phyloP scores from a whole-genome alignment of 495 filamentous ascomycete genomes.

The Penicillium verhagenii region DNA sequence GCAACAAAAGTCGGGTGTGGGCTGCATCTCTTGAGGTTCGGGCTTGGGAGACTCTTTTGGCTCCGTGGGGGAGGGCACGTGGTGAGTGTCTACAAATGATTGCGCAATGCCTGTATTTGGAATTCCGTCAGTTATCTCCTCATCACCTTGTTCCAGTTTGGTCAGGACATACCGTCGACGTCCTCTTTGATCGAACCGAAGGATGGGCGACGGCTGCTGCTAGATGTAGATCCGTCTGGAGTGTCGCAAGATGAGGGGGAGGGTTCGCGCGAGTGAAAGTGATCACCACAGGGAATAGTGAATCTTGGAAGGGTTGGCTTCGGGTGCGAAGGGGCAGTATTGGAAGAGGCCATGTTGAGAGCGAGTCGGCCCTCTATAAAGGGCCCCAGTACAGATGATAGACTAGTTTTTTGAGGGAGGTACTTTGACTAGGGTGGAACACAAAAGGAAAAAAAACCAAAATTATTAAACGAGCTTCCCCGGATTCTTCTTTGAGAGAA shows the following conservation, averaged over 20 bases:
- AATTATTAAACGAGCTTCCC: conserved; percentile 32
- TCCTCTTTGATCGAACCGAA: conserved; percentile 51
- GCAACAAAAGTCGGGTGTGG: conserved; percentile 61
- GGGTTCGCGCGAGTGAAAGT: conserved; percentile 33
- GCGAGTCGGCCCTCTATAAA: conserved; percentile 38
- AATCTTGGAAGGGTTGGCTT: conserved; percentile 28
- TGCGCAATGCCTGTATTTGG: conserved; percentile 56
- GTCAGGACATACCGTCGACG: conserved; percentile 32
- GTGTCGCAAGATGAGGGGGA: conserved; percentile 41
- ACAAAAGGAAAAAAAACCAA: conserved; percentile 22
- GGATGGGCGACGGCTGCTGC: conserved; percentile 41
- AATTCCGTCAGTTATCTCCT: conserved; percentile 9
- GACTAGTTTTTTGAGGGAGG: conserved; percentile 21
- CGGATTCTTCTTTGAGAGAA: conserved; percentile 36
- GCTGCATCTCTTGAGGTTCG: conserved; percentile 35
- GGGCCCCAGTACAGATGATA: conserved; percentile 17
- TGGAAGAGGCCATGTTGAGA: conserved; percentile 36
- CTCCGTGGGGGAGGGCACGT: conserved; percentile 49
- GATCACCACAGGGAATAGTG: conserved; percentile 26
- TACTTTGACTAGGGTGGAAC: conserved; percentile 15
- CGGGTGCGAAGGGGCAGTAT: conserved; percentile 18
- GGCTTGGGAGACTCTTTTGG: conserved; percentile 42
- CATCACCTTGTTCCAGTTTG: background rate
- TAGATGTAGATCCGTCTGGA: conserved; percentile 41
- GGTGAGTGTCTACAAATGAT: conserved; percentile 67